These are phyloP conservation scores for Primulina eburnea DNA, from an alignment of 257 asterid species.

Conservation along the genomic window DNA sequence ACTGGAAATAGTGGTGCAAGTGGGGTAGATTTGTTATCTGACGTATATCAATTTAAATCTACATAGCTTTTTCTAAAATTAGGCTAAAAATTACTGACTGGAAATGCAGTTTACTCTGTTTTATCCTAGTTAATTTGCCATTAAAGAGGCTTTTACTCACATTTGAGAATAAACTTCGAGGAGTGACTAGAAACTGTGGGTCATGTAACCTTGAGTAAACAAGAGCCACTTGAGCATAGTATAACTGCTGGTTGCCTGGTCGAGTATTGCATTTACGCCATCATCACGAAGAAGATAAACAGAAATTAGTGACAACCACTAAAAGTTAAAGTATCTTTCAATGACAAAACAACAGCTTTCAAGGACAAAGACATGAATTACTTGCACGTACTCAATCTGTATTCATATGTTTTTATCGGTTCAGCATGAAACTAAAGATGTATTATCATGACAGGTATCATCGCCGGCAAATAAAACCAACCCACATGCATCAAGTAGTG, in stretches of 20 bases:
- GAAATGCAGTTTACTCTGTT: background rate
- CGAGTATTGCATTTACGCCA: background rate
- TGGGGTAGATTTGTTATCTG: background rate
- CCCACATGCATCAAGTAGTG: slow-evolving; percentile 21
- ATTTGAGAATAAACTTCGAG: background rate
- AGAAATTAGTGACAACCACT: background rate
- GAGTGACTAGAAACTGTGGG: background rate
- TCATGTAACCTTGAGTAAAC: background rate
- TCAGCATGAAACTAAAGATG: slow-evolving; percentile 10
- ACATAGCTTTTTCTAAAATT: background rate
- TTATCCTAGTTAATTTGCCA: background rate
- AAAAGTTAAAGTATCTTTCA: background rate
- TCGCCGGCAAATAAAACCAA: slow-evolving; percentile 15
- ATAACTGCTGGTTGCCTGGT: background rate
- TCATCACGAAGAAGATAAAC: background rate
- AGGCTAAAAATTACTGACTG: too few species aligned
- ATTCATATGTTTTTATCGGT: slow-evolving; percentile 7
- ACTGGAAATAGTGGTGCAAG: background rate
- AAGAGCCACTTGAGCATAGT: background rate
- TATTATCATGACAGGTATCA: slow-evolving; percentile 32
- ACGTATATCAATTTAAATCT: background rate
- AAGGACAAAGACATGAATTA: background rate
- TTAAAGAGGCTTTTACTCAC: background rate
- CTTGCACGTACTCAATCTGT: background rate
- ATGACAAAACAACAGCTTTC: background rate